phyloP scores from a whole-genome alignment of 129 eudicot genomes.

The Glebionis coronaria region DNA sequence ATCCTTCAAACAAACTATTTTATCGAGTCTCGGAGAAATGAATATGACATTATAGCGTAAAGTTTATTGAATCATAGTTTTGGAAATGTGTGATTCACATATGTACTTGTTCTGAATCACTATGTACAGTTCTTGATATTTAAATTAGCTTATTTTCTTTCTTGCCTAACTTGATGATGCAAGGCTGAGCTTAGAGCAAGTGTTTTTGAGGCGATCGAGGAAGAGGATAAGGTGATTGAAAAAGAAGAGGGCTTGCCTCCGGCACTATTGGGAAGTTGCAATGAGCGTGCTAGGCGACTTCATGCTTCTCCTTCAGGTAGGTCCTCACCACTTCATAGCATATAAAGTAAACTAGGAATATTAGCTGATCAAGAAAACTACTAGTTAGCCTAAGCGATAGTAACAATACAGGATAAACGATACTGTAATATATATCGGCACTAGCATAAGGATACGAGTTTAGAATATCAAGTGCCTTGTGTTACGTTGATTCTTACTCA shows the following conservation, averaged over 20 bases:
- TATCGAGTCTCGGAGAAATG: too few relatives aligned
- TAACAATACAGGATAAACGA: not conserved
- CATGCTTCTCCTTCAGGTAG: slow-evolving; percentile 91
- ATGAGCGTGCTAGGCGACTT: slow-evolving; percentile 85
- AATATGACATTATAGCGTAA: not conserved
- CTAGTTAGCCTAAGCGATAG: not conserved
- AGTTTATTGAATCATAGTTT: too few relatives aligned
- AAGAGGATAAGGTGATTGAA: slow-evolving; percentile 75
- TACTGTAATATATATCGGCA: not conserved
- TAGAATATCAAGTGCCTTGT: not conserved
- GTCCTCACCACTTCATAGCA: not conserved
- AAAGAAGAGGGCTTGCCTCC: slow-evolving; percentile 84
- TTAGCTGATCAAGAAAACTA: not conserved
- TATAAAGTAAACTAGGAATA: not conserved
- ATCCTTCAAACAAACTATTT: too few relatives aligned
- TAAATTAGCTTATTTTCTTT: not conserved
- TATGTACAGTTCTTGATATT: not conserved
- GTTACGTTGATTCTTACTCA: not conserved
- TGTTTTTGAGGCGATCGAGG: slow-evolving; percentile 96
- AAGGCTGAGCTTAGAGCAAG: slow-evolving; percentile 97
- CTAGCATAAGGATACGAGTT: not conserved
- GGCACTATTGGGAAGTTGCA: slow-evolving; percentile 95
- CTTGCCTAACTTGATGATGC: not conserved
- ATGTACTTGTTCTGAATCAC: not conserved
- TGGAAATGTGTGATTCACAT: too few relatives aligned